These are phyloP conservation scores for Saussurea involucrata DNA, from an alignment of 129 eudicot genomes.

Conservation along the genomic window DNA sequence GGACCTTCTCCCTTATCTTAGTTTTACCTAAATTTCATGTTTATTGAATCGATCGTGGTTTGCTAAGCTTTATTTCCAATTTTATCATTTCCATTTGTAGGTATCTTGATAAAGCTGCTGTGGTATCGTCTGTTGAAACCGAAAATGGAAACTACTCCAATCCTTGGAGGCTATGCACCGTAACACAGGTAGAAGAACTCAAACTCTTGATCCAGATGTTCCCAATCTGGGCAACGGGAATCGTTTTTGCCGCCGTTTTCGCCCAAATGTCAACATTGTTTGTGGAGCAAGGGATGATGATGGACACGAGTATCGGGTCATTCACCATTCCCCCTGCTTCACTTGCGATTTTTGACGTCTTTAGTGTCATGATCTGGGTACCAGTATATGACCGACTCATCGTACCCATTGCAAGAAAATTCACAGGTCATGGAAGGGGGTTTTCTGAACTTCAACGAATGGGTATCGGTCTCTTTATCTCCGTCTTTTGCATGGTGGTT, in stretches of 20 bases:
- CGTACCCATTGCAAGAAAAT: slow-evolving; percentile 35
- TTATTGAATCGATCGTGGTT: not conserved
- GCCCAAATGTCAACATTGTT: slow-evolving; percentile 60
- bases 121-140: slow-evolving; percentile 18
- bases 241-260: slow-evolving; percentile 48
- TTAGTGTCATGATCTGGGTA: slow-evolving; percentile 43
- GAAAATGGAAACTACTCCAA: slow-evolving; percentile 9
- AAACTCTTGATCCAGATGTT: slow-evolving; percentile 47
- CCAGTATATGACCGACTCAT: slow-evolving; percentile 46
- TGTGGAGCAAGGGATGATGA: slow-evolving; percentile 49
- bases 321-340: slow-evolving; percentile 50
- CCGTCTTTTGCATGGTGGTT: slow-evolving; percentile 30
- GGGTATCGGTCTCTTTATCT: slow-evolving; percentile 39
- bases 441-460: slow-evolving; percentile 37
- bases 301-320: slow-evolving; percentile 41
- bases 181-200: slow-evolving; percentile 58
- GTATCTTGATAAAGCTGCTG: slow-evolving; percentile 55
- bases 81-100: slow-evolving; percentile 15
- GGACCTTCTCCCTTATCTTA: not conserved
- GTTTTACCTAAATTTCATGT: not conserved
- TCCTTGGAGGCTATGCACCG: slow-evolving; percentile 44
- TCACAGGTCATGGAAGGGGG: slow-evolving; percentile 31
- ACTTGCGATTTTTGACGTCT: slow-evolving; percentile 39
- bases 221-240: slow-evolving; percentile 60
- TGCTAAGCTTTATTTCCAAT: not conserved